Evolutionary conservation across 495 filamentous ascomycete genomes (phyloP), one percentile per base, ranked within the genome.

Genomic region (Letharia columbiana): DNA sequence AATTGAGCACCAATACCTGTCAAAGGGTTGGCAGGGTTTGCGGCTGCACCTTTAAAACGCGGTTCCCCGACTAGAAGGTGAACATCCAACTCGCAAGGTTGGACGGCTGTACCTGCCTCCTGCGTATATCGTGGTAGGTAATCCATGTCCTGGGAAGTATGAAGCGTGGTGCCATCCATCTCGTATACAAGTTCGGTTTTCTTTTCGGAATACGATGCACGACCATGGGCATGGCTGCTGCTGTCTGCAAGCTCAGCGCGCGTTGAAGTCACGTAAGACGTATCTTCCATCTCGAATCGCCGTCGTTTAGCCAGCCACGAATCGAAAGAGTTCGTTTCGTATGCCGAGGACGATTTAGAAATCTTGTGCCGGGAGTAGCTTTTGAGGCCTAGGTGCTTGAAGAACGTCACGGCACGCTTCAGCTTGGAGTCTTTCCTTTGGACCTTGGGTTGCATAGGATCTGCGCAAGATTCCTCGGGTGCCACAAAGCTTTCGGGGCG

Each of bases 361-460:
- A 3, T 23, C 63, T 65, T 59, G 9, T 41, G 37, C 2, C 54
- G 54, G 61, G 54, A 28, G 18, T 33, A 61, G 8, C 39, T 68
- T 37, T 45, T 52, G 39, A 33, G 39, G 17, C 65, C 65, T 3
- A 70, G 13, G 18, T 65, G 42, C 39, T 65, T 70, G 66, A 70
- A 70, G 20, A 70, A 70, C 10, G 39, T 63, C 9, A 67, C 56
- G 12, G 68, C 68, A 0, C 66, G 65, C 57, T 39, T 70, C 41
- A 70, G 47, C 15, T 49, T 60, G 10, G 62, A 65, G 12, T 31
- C 59, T 49, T 69, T 69, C 52, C 49, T 35, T 41, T 63, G 52
- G 10, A 63, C 15, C 44, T 20, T 31, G 39, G 23, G 7, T n/a
- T 7, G 23, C 7, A 42, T 15, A 23, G 42, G 6, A 37, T 61